These are phyloP conservation scores for Eucalyptus brandiana DNA, from an alignment of 345 rosid species.

Conservation along the genomic window DNA sequence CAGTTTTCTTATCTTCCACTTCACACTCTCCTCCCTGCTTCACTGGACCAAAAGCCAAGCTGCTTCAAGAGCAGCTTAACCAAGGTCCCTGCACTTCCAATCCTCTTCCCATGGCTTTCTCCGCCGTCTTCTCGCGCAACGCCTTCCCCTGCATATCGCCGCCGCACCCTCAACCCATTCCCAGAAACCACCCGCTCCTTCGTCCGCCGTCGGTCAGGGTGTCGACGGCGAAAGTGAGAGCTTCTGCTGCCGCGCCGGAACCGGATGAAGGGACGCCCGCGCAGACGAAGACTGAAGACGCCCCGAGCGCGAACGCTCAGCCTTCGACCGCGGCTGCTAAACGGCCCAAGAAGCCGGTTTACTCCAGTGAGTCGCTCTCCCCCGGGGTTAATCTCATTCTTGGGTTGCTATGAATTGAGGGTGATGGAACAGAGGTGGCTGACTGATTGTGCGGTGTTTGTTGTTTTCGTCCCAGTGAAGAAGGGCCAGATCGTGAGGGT, in stretches of 20 bases:
- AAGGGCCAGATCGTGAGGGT: conserved; percentile 98
- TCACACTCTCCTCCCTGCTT: not conserved
- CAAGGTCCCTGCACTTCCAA: not conserved
- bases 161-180: not conserved
- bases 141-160: conserved; percentile 16
- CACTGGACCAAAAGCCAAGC: not conserved
- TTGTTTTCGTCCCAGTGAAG: conserved; percentile 50
- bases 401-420: not conserved
- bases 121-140: conserved; percentile 26
- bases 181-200: not conserved
- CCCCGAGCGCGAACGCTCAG: conserved; percentile 12
- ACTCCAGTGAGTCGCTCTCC: conserved; percentile 48
- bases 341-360: conserved; percentile 71
- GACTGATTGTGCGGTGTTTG: not conserved
- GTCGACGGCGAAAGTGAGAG: not conserved
- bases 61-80: not conserved
- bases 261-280: conserved; percentile 32
- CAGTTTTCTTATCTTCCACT: not conserved
- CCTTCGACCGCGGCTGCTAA: conserved; percentile 12
- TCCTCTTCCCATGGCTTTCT: conserved; percentile 44
- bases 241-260: conserved; percentile 10
- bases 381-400: not conserved
- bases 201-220: conserved; percentile 13
- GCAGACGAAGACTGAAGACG: conserved; percentile 13
- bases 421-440: not conserved